phyloP scores from a whole-genome alignment of 164 flowering plant genomes.

The Pachysandra terminalis region DNA sequence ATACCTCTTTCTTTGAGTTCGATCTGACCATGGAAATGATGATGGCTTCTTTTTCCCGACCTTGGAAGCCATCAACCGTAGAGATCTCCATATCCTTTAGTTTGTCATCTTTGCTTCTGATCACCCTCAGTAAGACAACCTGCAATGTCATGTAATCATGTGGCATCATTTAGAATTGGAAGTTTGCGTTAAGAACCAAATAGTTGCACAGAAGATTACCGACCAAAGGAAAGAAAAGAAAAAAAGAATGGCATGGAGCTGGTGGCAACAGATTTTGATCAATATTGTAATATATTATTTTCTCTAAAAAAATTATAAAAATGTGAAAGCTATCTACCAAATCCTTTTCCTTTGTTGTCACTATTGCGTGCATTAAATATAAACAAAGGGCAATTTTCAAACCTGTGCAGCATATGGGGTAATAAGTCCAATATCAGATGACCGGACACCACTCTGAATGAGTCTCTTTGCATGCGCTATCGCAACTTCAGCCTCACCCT shows the following conservation, averaged over 20 bases:
- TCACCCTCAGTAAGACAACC: slow-evolving; percentile 81
- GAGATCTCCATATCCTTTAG: slow-evolving; percentile 86
- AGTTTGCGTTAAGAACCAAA: background rate
- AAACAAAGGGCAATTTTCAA: slow-evolving; percentile 3
- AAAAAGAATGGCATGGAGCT: background rate
- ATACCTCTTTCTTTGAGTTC: slow-evolving; percentile 86
- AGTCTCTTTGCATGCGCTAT: slow-evolving; percentile 92
- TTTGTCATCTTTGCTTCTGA: slow-evolving; percentile 66
- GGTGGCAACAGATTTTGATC: background rate
- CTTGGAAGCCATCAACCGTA: slow-evolving; percentile 98
- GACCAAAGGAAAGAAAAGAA: background rate
- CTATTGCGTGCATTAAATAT: background rate
- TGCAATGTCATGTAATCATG: slow-evolving; percentile 22
- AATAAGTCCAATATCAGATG: slow-evolving; percentile 92
- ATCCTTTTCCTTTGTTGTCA: background rate
- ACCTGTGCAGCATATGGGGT: slow-evolving; percentile 99
- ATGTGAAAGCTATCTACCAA: background rate
- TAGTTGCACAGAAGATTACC: background rate
- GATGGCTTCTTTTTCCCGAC: slow-evolving; percentile 95
- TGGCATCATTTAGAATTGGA: background rate
- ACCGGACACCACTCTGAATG: slow-evolving; percentile 66
- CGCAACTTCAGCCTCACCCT: slow-evolving; percentile 98
- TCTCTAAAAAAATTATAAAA: background rate
- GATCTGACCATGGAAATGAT: slow-evolving; percentile 98
- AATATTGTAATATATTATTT: too few relatives aligned